Evolutionary conservation across 768 basidiomycete species (phyloP), one percentile per base, ranked within the genome.

Genomic region (Pholiota conissans): DNA sequence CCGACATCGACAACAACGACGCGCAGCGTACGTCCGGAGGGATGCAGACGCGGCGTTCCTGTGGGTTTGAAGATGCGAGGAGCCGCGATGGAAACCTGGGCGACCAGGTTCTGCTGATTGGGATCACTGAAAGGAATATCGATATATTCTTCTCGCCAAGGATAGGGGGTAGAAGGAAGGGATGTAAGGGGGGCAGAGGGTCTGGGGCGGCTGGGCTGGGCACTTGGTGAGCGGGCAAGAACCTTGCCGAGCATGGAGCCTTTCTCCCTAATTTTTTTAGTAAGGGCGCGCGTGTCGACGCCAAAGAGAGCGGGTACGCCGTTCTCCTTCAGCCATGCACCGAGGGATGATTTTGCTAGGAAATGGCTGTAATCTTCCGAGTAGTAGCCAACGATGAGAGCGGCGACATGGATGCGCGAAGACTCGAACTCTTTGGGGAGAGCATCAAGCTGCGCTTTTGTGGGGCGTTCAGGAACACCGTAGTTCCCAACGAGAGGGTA

Each of bases 401-500:
- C 97, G 4, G 95, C 82, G 65, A 98, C 77, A 72, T 99, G 97
- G 59, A 99, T 96, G 62, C 92, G 86, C 37, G 89, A 91, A 1
- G 95, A 97, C 79, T 99, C 97, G 73, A 98, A 98, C 59, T 91
- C 86, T 37, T 72, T 71, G 2, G 90, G 88, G 42, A 94, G 74
- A 26, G 76, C 74, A 59, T 87, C 82, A 37, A 83, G 66, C 30
- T 78, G 61, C 30, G 67, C 69, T 63, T 72, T 71, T 28, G 64
- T 61, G 4, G 77, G 75, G 55, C 93, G 86, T 60, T 81, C 80
- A 52, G 97, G 97, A 22, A 98, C 95, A 68, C 97, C 97, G 70
- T 99, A 99, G 71, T 98, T 98, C 34, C 97, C 97, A 62, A 98
- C 79, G 65, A 99, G 81, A 13, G 97, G 97, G 76, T 98, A 98